These are phyloP conservation scores for Phialophora tarda DNA, from an alignment of 2,329 filamentous ascomycete species.

Conservation along the genomic window DNA sequence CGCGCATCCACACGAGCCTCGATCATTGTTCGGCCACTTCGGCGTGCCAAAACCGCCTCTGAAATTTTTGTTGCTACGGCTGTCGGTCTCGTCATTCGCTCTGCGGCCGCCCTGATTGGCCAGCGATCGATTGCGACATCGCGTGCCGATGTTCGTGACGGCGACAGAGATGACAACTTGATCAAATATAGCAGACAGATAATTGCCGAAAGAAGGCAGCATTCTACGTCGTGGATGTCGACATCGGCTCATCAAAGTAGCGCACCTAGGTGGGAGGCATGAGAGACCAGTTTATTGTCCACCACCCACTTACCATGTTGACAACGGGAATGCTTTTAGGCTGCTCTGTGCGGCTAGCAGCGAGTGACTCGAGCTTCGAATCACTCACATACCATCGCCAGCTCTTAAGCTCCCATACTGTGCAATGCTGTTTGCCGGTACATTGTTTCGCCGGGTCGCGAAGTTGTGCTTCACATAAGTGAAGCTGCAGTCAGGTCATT, in stretches of 20 bases:
- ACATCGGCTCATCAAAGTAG: not conserved
- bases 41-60: conserved; percentile 19
- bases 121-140: conserved; percentile 34
- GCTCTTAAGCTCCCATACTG: not conserved
- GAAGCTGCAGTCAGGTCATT: not conserved
- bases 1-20: conserved; percentile 21
- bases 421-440: not conserved
- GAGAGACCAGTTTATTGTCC: not conserved
- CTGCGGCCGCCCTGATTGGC: conserved; percentile 30
- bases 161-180: conserved; percentile 6
- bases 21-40: conserved; percentile 7
- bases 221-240: conserved; percentile 1
- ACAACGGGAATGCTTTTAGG: not conserved
- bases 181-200: not conserved
- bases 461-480: not conserved
- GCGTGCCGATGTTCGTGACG: conserved; percentile 21
- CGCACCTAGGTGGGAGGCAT: not conserved
- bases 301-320: not conserved
- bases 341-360: not conserved
- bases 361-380: not conserved
- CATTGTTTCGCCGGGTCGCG: not conserved
- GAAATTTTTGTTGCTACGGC: conserved; percentile 32
- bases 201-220: conserved; percentile 6
- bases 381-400: not conserved
- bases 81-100: conserved; percentile 34